phyloP scores from a whole-genome alignment of 1,139 yeast species.

The Yamadazyma dushanensis region DNA sequence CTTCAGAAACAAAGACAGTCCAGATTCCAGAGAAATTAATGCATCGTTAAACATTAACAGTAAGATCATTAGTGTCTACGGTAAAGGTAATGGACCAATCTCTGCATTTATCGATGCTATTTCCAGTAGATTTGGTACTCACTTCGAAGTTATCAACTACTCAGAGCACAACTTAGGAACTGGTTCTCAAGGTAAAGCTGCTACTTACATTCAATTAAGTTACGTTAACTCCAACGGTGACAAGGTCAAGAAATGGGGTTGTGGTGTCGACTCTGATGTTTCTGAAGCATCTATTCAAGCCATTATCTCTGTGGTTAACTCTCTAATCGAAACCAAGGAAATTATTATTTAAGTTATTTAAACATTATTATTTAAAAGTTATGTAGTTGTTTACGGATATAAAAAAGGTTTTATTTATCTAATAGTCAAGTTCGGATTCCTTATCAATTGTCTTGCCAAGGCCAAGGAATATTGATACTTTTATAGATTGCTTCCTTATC shows the following conservation, averaged over 20 bases:
- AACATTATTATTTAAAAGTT: no score
- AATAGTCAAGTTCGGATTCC: background rate
- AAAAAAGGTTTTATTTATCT: background rate
- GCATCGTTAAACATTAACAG: conserved; percentile 50
- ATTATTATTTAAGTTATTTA: conserved; percentile 17
- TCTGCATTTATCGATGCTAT: conserved; percentile 87
- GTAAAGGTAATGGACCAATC: conserved; percentile 93
- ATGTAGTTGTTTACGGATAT: background rate
- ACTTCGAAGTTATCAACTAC: conserved; percentile 75
- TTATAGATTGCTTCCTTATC: no score
- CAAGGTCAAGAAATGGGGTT: conserved; percentile 76
- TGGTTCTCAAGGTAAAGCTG: conserved; percentile 86
- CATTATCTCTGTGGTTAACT: conserved; percentile 42
- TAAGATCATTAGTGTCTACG: conserved; percentile 48
- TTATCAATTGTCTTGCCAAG: no score
- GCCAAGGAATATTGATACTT: no score
- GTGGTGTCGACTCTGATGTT: conserved; percentile 91
- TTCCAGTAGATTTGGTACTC: conserved; percentile 53
- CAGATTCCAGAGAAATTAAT: conserved; percentile 28
- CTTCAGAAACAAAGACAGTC: conserved; percentile 26
- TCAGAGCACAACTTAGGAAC: conserved; percentile 91
- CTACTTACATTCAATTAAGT: conserved; percentile 74
- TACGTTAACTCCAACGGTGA: conserved; percentile 42
- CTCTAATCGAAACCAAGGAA: conserved; percentile 29
- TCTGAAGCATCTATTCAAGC: conserved; percentile 67